Base-by-base conservation (phyloP, 192 early-diverging fungal genomes). In the Dissophora ornata region DNA sequence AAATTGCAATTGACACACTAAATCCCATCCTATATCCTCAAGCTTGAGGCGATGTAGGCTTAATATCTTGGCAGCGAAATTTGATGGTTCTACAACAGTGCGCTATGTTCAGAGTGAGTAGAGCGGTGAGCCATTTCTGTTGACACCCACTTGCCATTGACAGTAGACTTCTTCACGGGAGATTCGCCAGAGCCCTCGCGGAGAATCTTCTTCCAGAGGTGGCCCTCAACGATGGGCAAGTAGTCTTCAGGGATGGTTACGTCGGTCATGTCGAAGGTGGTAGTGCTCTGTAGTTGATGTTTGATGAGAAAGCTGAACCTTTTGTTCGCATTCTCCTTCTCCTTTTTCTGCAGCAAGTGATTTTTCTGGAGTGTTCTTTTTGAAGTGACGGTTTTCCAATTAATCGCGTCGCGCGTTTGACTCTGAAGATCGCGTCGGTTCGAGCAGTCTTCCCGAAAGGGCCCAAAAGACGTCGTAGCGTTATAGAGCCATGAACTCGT, bases 201-300 rank as follows among this genome's bases (percentile, higher is more conserved):
- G 53, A 77, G 58, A 38, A 77, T 77, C 58, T 77, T 77, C 53
- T 77, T 77, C 73, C 73, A 77, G 42, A 77, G 73, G 5, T 47
- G 45, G 36, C 73, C 73, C 13, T 77, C 73, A 36, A 77, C 73
- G 28, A 77, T 67, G 58, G 73, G 73, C 26, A 67, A 19, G 38
- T 67, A 77, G 34, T 77, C 73, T 28, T 77, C 73, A 21, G 73
- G 73, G 53, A 77, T 77, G 47, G 46, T 66, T 24, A 77, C 50
- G 65, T 77, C 64, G 59, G 64, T 62, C 73, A 77, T 77, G 57
- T 22, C 57, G 42, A 4, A 38, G 5, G 36, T 38, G 36, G 12
- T 19, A 21, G 4, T 49, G 10, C 6, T 32, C 19, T 49, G 48
- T 18, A 60, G 19, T 60, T 9, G 36, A 60, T 32, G 29, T 44